Evolutionary conservation across 2,329 filamentous ascomycete species (phyloP).

Genomic region (Parastagonospora avenae): DNA sequence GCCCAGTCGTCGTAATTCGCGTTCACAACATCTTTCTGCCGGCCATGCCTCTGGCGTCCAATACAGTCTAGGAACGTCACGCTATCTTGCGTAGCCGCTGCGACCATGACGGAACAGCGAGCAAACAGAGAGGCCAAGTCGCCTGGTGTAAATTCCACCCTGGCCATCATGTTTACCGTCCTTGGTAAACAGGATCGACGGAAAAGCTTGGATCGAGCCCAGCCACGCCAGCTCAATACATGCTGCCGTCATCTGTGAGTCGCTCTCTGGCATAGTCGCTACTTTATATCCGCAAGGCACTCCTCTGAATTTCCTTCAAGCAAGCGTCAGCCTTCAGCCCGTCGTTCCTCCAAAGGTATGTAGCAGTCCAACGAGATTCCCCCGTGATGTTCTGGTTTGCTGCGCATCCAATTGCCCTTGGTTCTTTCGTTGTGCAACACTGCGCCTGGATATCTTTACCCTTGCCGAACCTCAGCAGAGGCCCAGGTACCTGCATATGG

Average conservation of each 20-base stretch:
- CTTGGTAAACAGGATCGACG: slow-evolving; percentile 31
- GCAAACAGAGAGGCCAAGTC: slow-evolving; percentile 10
- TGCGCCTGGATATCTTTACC: slow-evolving; percentile 12
- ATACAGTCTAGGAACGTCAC: slow-evolving; percentile 27
- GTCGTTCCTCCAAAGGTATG: slow-evolving; percentile 39
- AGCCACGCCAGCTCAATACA: slow-evolving; percentile 33
- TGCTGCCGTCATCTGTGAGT: slow-evolving; percentile 27
- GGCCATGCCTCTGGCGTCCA: slow-evolving; percentile 13
- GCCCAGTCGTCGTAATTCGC: slow-evolving; percentile 16
- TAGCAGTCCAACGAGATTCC: slow-evolving; percentile 1
- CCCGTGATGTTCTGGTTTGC: not conserved
- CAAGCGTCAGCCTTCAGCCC: slow-evolving; percentile 28
- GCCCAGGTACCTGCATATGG: slow-evolving; percentile 14
- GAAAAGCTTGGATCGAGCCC: slow-evolving; percentile 27
- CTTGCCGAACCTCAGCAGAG: slow-evolving; percentile 13
- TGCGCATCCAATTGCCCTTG: not conserved
- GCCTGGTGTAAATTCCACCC: slow-evolving; percentile 28
- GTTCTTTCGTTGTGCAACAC: slow-evolving; percentile 1
- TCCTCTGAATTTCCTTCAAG: slow-evolving; percentile 18
- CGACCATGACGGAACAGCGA: slow-evolving; percentile 19
- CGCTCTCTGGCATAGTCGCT: slow-evolving; percentile 19
- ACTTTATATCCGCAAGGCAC: slow-evolving; percentile 36
- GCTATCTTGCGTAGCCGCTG: slow-evolving; percentile 16
- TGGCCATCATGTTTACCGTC: slow-evolving; percentile 27
- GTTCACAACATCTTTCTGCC: slow-evolving; percentile 25